phyloP scores from a whole-genome alignment of 192 early-diverging fungal species.

The Gigaspora rosea region DNA sequence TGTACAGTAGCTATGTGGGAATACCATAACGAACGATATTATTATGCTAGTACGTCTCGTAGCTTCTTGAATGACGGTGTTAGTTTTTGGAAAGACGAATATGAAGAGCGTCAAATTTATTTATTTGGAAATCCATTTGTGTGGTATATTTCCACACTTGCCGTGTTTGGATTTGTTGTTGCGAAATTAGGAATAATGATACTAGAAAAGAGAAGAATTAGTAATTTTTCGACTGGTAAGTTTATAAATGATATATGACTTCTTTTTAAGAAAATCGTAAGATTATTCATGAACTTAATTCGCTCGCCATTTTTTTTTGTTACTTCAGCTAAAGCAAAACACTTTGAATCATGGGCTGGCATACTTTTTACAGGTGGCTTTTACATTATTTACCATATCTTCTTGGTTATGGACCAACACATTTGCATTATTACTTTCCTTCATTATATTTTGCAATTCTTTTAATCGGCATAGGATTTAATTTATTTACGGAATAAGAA shows the following conservation, averaged over 20 bases:
- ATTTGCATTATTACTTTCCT: conserved; percentile 94
- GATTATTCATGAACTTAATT: too few species aligned
- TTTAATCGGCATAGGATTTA: conserved; percentile 67
- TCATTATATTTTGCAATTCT: conserved; percentile 87
- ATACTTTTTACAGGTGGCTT: conserved; percentile 81
- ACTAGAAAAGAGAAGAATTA: conserved; percentile 58
- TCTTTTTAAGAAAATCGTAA: too few species aligned
- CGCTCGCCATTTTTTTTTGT: too few species aligned
- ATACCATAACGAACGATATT: conserved; percentile 81
- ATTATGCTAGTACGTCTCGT: conserved; percentile 91
- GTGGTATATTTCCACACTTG: conserved; percentile 71
- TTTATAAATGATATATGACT: too few species aligned
- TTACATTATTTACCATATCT: conserved; percentile 89
- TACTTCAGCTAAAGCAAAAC: conserved; percentile 37
- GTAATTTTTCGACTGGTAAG: conserved; percentile 35
- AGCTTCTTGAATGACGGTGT: conserved; percentile 78
- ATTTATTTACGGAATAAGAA: conserved; percentile 64
- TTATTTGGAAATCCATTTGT: conserved; percentile 86
- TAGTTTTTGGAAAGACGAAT: conserved; percentile 75
- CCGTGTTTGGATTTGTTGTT: conserved; percentile 61
- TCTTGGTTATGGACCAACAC: conserved; percentile 85
- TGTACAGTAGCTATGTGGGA: conserved; percentile 87
- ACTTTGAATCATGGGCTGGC: conserved; percentile 59
- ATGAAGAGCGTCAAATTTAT: conserved; percentile 70
- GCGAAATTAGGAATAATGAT: conserved; percentile 57